These are phyloP conservation scores for Musa troglodytarum DNA, from an alignment of 176 grass and related monocot species.

Conservation along the genomic window DNA sequence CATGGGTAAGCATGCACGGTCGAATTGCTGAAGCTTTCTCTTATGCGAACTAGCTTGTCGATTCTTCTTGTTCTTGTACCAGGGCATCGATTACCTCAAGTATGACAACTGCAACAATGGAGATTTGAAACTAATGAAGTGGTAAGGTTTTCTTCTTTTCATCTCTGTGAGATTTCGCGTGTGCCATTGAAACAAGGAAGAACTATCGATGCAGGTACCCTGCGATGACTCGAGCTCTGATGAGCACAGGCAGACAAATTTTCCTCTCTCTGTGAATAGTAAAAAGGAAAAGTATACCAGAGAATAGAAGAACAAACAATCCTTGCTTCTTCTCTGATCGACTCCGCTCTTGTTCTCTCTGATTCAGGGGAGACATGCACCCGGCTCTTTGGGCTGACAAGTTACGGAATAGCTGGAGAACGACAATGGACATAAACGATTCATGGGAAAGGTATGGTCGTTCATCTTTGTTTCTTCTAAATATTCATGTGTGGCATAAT, in stretches of 20 bases:
- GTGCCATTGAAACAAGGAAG: not conserved
- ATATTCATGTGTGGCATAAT: not conserved
- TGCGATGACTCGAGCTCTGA: slow-evolving; percentile 68
- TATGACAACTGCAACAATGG: slow-evolving; percentile 95
- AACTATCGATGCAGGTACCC: slow-evolving; percentile 44
- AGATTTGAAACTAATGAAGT: slow-evolving; percentile 46
- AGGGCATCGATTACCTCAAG: slow-evolving; percentile 93
- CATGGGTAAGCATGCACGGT: slow-evolving; percentile 49
- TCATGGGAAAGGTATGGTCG: slow-evolving; percentile 51
- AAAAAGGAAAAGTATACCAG: too few species aligned
- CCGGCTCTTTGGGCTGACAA: not conserved
- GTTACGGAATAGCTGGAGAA: slow-evolving; percentile 90
- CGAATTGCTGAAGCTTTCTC: too few species aligned
- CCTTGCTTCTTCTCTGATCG: too few species aligned
- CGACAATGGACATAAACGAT: slow-evolving; percentile 73
- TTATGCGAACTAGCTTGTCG: too few species aligned
- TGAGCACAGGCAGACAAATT: slow-evolving; percentile 30
- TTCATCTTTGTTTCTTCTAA: not conserved
- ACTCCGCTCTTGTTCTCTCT: too few species aligned
- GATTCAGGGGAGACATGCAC: too few species aligned
- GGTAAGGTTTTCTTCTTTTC: slow-evolving; percentile 19
- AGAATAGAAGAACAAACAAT: too few species aligned
- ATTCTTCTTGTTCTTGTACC: not conserved
- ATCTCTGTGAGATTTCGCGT: not conserved
- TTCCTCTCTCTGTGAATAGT: too few species aligned